Evolutionary conservation across 495 filamentous ascomycete species (phyloP).

Genomic region (Neurospora sp.): DNA sequence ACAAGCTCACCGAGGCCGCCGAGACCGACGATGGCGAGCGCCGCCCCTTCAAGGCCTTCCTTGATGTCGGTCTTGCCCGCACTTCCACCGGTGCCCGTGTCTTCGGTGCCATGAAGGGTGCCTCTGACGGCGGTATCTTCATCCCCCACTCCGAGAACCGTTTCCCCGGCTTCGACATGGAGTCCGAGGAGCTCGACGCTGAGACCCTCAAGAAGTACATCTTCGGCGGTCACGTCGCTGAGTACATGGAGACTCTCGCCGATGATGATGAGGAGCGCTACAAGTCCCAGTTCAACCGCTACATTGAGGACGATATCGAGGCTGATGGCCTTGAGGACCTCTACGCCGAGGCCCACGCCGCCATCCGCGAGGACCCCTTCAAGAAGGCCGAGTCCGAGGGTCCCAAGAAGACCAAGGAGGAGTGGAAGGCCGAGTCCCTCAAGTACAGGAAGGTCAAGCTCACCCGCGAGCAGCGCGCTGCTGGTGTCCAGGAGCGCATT

Average conservation of each 20-base stretch:
- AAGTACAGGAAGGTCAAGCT: conserved; percentile 75
- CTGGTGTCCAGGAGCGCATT: conserved; percentile 82
- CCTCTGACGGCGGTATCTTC: conserved; percentile 93
- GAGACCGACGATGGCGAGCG: conserved; percentile 78
- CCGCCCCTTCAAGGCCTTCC: conserved; percentile 96
- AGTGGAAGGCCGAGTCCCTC: conserved; percentile 92
- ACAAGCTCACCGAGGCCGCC: conserved; percentile 79
- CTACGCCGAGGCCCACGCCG: conserved; percentile 88
- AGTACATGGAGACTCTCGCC: conserved; percentile 99
- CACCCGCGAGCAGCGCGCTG: conserved; percentile 65
- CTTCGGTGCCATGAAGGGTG: conserved; percentile 99
- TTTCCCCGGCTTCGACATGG: conserved; percentile 97
- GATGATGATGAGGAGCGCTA: conserved; percentile 99
- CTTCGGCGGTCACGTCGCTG: conserved; percentile 91
- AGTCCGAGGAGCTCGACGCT: conserved; percentile 91
- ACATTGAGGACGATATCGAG: conserved; percentile 93
- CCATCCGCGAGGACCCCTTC: conserved; percentile 95
- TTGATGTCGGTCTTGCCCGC: conserved; percentile 93
- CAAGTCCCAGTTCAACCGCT: conserved; percentile 93
- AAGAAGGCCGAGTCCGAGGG: conserved; percentile 78
- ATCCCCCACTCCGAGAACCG: conserved; percentile 97
- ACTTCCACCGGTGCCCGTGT: conserved; percentile 97
- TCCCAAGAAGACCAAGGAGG: conserved; percentile 85
- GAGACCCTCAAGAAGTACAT: conserved; percentile 99
- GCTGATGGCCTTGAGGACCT: conserved; percentile 96